Evolutionary conservation across 2,329 filamentous ascomycete genomes (phyloP).

Genomic region (Cordyceps javanica): DNA sequence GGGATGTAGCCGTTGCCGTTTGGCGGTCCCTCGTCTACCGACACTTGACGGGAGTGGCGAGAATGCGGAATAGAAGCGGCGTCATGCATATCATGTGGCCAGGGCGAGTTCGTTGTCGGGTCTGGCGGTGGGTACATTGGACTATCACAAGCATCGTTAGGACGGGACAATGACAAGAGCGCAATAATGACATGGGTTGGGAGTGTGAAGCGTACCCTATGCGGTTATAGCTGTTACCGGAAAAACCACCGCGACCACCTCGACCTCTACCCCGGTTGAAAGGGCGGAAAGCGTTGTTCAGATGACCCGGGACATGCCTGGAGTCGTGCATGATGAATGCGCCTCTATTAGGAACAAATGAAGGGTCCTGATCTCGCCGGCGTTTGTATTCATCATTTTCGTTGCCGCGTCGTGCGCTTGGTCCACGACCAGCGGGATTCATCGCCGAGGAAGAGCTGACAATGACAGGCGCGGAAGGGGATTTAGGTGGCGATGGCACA

Average conservation of each 20-base stretch:
- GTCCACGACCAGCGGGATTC: slow-evolving; percentile 49
- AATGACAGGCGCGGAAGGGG: slow-evolving; percentile 43
- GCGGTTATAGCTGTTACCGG: slow-evolving; percentile 48
- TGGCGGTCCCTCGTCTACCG: slow-evolving; percentile 43
- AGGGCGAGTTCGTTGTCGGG: slow-evolving; percentile 65
- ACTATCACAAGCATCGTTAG: slow-evolving; percentile 24
- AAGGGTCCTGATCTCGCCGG: slow-evolving; percentile 80
- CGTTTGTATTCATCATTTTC: slow-evolving; percentile 90
- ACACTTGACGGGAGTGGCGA: slow-evolving; percentile 37
- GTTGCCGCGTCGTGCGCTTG: slow-evolving; percentile 61
- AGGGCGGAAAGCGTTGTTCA: slow-evolving; percentile 70
- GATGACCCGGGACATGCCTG: slow-evolving; percentile 67
- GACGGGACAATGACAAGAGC: background rate
- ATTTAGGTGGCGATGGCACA: slow-evolving; percentile 32
- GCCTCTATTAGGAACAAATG: slow-evolving; percentile 89
- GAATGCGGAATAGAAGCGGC: slow-evolving; percentile 41
- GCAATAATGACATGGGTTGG: background rate
- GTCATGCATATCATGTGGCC: slow-evolving; percentile 95
- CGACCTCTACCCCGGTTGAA: slow-evolving; percentile 62
- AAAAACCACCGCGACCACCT: slow-evolving; percentile 53
- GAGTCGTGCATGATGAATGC: slow-evolving; percentile 98
- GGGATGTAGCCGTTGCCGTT: slow-evolving; percentile 50
- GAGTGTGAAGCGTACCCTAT: slow-evolving; percentile 49
- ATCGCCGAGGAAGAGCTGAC: slow-evolving; percentile 48
- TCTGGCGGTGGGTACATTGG: slow-evolving; percentile 44